Base-by-base conservation (phyloP, 1,139 yeast species). In the Schizosaccharomyces versatilis region DNA sequence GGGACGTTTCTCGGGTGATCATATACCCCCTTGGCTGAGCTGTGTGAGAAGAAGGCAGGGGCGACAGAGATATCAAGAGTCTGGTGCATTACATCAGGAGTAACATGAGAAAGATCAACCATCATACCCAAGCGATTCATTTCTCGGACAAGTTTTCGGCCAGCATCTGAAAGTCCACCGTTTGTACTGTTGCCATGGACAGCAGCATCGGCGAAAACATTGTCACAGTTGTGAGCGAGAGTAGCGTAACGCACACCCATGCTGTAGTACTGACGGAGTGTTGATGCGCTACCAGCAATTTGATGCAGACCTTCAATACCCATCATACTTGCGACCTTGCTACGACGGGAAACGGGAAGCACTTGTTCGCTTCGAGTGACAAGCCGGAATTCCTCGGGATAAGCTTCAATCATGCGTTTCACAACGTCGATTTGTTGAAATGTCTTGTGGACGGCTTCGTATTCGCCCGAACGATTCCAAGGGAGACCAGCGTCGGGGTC, bases 281-380 rank as follows among this genome's bases (percentile, higher is more conserved):
- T 74, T 6, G 71, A 76, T 17, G 75, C 61, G 0, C 78, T 73
- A 7, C 71, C 60, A 60, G 74, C 79, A 36, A 71, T 69, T 60
- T 74, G 78, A 61, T 75, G 79, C 36, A 74, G 63, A 6, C 79
- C 79, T 63, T 75, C 79, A 7, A 74, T 73, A 6, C 78, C 79
- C 57, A 75, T 57, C 14, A 77, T 69, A 40, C 74, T 67, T 1
- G 77, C 72, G 51, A 75, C 69, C 55, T 69, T 68, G 17, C 65
- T 61, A 1, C 63, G 58, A 5, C 61, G 60, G 58, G 67, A 74
- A 51, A 62, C 66, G 7, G 62, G 57, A 54, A 69, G 53, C 0
- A 77, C 77, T 38, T 72, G 72, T 17, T 66, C 66, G 1, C 72
- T 65, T 12, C 64, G 67, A 32, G 61, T 58, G 14, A 74, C 77